Evolutionary conservation across 2,329 filamentous ascomycete species (phyloP).

Genomic region (Hypoxylon sp.): DNA sequence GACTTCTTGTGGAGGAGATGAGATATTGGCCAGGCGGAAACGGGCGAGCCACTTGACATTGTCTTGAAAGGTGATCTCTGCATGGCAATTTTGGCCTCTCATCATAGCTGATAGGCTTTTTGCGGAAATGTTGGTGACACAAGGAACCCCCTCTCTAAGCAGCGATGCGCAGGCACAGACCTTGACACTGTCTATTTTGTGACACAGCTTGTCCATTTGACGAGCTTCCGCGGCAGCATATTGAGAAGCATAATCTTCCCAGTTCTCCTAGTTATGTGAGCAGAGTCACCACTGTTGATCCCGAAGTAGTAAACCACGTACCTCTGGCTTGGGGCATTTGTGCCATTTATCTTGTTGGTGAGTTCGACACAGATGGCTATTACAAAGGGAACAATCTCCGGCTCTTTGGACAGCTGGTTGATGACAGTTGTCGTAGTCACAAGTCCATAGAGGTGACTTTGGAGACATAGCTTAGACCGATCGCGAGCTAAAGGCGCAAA

Average conservation of each 20-base stretch:
- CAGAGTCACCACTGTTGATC: not conserved
- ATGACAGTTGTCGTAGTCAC: slow-evolving; percentile 29
- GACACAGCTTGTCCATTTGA: not conserved
- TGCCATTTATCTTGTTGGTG: slow-evolving; percentile 34
- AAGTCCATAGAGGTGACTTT: slow-evolving; percentile 22
- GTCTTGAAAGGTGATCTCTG: slow-evolving; percentile 27
- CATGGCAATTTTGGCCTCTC: slow-evolving; percentile 41
- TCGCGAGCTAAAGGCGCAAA: no score
- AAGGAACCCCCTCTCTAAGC: slow-evolving; percentile 13
- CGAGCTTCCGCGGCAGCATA: not conserved
- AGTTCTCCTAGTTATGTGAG: not conserved
- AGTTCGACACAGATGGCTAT: slow-evolving; percentile 38
- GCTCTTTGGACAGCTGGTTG: slow-evolving; percentile 37
- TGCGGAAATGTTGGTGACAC: not conserved
- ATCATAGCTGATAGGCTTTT: not conserved
- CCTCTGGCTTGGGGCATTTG: slow-evolving; percentile 30
- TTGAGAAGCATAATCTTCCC: not conserved
- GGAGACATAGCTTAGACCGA: not conserved
- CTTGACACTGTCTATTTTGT: not conserved
- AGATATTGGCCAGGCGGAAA: not conserved
- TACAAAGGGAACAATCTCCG: slow-evolving; percentile 40
- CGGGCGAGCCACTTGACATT: not conserved
- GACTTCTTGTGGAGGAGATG: not conserved
- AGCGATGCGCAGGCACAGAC: slow-evolving; percentile 32
- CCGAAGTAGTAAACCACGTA: not conserved